Conservation (phyloP, 768 basidiomycete species). For the Collybiopsis confluens region DNA sequence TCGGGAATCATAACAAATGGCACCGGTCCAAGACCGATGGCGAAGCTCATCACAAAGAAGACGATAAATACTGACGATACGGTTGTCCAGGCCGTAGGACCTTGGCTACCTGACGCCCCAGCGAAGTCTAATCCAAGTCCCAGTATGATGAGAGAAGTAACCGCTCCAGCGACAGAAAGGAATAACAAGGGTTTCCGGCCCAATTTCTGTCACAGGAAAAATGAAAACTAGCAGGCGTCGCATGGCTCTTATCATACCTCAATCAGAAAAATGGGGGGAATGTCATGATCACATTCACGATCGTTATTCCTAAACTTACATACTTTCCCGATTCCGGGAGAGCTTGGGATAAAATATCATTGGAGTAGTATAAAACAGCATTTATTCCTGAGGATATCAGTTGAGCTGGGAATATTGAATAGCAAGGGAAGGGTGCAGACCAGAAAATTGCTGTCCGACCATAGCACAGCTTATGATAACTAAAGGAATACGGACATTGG, state of each 20-base stretch:
- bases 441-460: constrained; percentile 77
- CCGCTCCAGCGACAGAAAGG: constrained; percentile 61
- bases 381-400: constrained; percentile 56
- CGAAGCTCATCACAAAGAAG: constrained; percentile 84
- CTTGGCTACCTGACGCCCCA: constrained; percentile 1
- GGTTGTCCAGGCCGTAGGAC: constrained; percentile 40
- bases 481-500: constrained; percentile 59
- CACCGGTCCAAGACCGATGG: constrained; percentile 85
- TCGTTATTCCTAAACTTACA: constrained; percentile 78
- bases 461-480: constrained; percentile 66
- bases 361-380: constrained; percentile 90
- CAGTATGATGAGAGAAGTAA: constrained; percentile 60
- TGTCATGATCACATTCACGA: constrained; percentile 80
- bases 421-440: constrained; percentile 27
- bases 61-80: constrained; percentile 73
- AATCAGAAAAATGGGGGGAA: constrained; percentile 83
- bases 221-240: too few relatives aligned
- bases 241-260: constrained; percentile 61
- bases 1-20: constrained; percentile 93
- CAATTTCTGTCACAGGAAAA: constrained; percentile 48
- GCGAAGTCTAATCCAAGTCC: constrained; percentile 61
- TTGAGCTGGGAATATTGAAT: background rate
- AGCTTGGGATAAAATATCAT: constrained; percentile 76
- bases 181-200: constrained; percentile 71
- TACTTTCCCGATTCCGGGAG: constrained; percentile 78